Conservation (phyloP, 345 rosid species). For the Anacardium occidentale region DNA sequence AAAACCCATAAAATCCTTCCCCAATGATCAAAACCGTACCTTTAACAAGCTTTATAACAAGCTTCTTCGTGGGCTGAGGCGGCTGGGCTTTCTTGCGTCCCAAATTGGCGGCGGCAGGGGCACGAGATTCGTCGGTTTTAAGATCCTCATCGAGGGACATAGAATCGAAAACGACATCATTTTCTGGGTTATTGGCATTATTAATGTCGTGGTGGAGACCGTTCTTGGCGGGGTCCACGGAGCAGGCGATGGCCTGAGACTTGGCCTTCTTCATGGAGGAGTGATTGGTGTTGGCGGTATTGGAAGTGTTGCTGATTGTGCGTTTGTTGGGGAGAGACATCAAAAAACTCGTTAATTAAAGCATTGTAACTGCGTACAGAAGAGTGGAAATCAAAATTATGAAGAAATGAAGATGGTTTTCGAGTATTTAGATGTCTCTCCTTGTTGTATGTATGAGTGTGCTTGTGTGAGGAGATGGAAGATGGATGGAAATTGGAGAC, state of each 20-base stretch:
- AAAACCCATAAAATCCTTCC: not conserved
- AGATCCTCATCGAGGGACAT: slow-evolving; percentile 58
- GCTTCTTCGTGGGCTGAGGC: slow-evolving; percentile 83
- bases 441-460: too few species aligned
- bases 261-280: slow-evolving; percentile 71
- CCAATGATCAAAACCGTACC: slow-evolving; percentile 35
- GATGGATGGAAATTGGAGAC: slow-evolving; percentile 13
- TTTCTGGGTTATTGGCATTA: slow-evolving; percentile 9
- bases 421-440: not conserved
- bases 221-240: slow-evolving; percentile 47
- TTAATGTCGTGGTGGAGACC: slow-evolving; percentile 46
- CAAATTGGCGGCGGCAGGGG: slow-evolving; percentile 65
- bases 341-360: slow-evolving; percentile 33
- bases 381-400: slow-evolving; percentile 18
- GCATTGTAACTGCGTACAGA: slow-evolving; percentile 26
- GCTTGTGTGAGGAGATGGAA: too few species aligned
- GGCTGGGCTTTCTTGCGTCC: slow-evolving; percentile 84
- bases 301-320: slow-evolving; percentile 39
- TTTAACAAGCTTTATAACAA: slow-evolving; percentile 83
- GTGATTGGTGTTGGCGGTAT: slow-evolving; percentile 15
- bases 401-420: not conserved
- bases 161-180: slow-evolving; percentile 51
- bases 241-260: slow-evolving; percentile 59
- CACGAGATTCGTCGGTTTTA: slow-evolving; percentile 47
- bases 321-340: slow-evolving; percentile 94